These are phyloP conservation scores for Calycina herbarum DNA, from an alignment of 2,329 filamentous ascomycete genomes.

Conservation along the genomic window DNA sequence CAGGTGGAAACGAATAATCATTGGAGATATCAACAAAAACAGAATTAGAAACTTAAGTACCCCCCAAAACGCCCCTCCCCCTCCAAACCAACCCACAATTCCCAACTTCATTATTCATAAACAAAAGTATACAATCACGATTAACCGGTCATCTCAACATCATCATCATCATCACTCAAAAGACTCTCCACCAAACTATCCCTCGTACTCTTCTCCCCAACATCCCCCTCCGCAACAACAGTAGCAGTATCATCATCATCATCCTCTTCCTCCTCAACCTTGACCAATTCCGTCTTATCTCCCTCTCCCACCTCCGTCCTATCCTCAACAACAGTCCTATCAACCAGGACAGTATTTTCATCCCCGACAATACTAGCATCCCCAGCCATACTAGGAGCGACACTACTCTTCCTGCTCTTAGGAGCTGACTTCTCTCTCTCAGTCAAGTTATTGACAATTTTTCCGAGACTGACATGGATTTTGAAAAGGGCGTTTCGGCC, in stretches of 20 bases:
- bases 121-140: background rate
- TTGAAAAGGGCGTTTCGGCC: conserved; percentile 67
- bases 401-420: conserved; percentile 29
- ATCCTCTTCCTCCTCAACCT: conserved; percentile 42
- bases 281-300: conserved; percentile 45
- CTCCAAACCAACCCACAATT: background rate
- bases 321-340: conserved; percentile 35
- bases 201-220: conserved; percentile 12
- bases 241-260: conserved; percentile 27
- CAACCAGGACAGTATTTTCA: conserved; percentile 39
- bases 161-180: conserved; percentile 33
- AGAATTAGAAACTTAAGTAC: background rate
- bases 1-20: too few species aligned
- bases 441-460: conserved; percentile 63
- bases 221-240: conserved; percentile 18
- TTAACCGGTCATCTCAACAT: conserved; percentile 31
- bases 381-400: conserved; percentile 38
- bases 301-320: conserved; percentile 24
- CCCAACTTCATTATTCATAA: conserved; percentile 1
- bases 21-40: too few species aligned
- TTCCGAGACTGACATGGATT: conserved; percentile 65
- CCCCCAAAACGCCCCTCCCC: background rate
- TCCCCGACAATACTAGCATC: conserved; percentile 24
- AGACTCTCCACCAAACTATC: conserved; percentile 34
- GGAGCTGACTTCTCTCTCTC: conserved; percentile 39